phyloP scores from a whole-genome alignment of 495 filamentous ascomycete genomes.

The Staphylotrichum tortipilum region DNA sequence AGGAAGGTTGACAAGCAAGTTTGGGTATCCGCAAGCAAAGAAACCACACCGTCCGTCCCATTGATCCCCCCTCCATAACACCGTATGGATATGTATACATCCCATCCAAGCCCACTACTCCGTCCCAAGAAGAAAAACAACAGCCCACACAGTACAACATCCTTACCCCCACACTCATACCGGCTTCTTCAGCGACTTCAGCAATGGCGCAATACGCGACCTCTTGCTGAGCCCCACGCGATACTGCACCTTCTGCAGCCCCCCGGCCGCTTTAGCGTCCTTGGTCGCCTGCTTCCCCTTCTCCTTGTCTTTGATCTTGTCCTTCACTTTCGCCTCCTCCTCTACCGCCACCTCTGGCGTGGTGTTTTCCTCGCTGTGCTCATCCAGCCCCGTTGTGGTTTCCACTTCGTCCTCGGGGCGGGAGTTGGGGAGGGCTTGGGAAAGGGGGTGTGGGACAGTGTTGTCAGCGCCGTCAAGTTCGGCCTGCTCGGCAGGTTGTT shows the following conservation, averaged over 20 bases:
- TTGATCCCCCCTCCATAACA: too few relatives aligned
- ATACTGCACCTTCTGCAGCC: constrained; percentile 11
- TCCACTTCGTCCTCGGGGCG: too few relatives aligned
- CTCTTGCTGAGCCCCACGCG: constrained; percentile 22
- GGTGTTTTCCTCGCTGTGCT: constrained; percentile 5
- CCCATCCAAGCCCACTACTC: too few relatives aligned
- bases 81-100: too few relatives aligned
- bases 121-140: too few relatives aligned
- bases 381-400: too few relatives aligned
- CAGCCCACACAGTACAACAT: too few relatives aligned
- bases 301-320: neutral
- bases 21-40: too few relatives aligned
- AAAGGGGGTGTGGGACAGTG: neutral
- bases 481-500: neutral
- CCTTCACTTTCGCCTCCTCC: neutral
- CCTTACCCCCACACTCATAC: too few relatives aligned
- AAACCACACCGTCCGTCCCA: too few relatives aligned
- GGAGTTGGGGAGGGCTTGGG: neutral
- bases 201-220: constrained; percentile 23
- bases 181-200: constrained; percentile 18
- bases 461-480: neutral
- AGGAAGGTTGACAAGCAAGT: too few relatives aligned
- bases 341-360: neutral
- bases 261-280: neutral
- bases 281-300: constrained; percentile 1